These are phyloP conservation scores for Tetrahymena thermophila DNA, from an alignment of 73 alveolate genomes.

Conservation along the genomic window DNA sequence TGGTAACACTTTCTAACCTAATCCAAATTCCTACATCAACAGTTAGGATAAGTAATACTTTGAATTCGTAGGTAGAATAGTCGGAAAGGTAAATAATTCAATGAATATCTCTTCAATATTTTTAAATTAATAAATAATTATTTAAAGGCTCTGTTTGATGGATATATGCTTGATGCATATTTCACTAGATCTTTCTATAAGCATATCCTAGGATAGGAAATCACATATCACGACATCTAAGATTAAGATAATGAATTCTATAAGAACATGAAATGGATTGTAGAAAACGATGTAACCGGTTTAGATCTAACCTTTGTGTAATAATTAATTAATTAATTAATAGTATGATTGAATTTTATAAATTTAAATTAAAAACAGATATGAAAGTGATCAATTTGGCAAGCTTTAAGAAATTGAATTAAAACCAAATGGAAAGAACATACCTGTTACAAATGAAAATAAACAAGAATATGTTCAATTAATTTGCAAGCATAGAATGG, in stretches of 20 bases:
- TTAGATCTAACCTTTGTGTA: slow-evolving; percentile 7
- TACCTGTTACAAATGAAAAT: slow-evolving; percentile 83
- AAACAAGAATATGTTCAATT: slow-evolving; percentile 22
- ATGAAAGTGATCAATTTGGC: slow-evolving; percentile 86
- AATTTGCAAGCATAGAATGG: slow-evolving; percentile 40
- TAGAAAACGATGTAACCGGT: slow-evolving; percentile 62
- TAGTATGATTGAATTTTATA: background rate
- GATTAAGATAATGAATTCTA: slow-evolving; percentile 94
- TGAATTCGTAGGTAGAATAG: slow-evolving; percentile 97
- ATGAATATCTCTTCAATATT: background rate
- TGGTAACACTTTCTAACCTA: slow-evolving; percentile 39
- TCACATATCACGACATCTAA: slow-evolving; percentile 93
- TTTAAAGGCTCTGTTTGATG: slow-evolving; percentile 73
- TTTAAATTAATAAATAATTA: background rate
- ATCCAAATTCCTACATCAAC: slow-evolving; percentile 58
- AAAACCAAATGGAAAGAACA: slow-evolving; percentile 79
- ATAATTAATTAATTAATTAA: background rate
- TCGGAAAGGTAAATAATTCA: slow-evolving; percentile 67
- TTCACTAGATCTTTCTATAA: slow-evolving; percentile 95
- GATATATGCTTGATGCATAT: slow-evolving; percentile 87
- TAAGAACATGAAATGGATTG: slow-evolving; percentile 82
- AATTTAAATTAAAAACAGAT: background rate
- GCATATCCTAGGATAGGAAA: slow-evolving; percentile 91
- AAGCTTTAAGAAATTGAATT: slow-evolving; percentile 75
- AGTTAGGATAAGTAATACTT: slow-evolving; percentile 88